Percentiles rank a stretch among this genome's conserved stretches.
These are phyloP conservation scores for Arabidopsis lyrata DNA, from an alignment of 441 rosid species.

Conservation along the genomic window DNA sequence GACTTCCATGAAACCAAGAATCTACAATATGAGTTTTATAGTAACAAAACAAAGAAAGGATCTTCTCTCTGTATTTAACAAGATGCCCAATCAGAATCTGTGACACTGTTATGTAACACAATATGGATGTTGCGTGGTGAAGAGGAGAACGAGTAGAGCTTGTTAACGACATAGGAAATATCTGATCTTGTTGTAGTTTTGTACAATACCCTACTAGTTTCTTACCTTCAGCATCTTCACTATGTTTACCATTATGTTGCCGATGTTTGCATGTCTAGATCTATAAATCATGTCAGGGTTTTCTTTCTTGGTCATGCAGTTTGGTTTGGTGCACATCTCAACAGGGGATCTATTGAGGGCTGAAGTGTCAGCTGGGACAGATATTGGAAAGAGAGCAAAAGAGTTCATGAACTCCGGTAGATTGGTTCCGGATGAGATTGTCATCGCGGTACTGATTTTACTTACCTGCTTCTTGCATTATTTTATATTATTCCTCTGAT, in stretches of 20 bases:
- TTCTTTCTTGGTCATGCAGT: slow-evolving; percentile 56
- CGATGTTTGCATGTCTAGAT: not conserved
- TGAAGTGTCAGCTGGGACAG: slow-evolving; percentile 81
- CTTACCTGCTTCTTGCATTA: slow-evolving; percentile 15
- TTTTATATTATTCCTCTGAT: slow-evolving; percentile 21
- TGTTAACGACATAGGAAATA: not conserved
- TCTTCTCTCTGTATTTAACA: not conserved
- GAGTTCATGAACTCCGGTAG: slow-evolving; percentile 81
- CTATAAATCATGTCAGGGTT: not conserved
- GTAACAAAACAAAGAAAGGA: not conserved
- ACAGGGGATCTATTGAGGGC: slow-evolving; percentile 91
- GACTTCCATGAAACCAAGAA: not conserved
- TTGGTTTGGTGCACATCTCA: slow-evolving; percentile 91
- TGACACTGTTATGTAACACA: not conserved
- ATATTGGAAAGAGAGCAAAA: slow-evolving; percentile 79
- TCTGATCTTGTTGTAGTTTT: not conserved
- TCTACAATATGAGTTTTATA: not conserved
- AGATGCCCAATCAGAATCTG: not conserved
- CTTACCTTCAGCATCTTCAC: not conserved
- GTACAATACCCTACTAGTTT: not conserved
- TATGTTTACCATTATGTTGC: not conserved
- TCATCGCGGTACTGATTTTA: slow-evolving; percentile 61
- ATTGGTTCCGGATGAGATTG: slow-evolving; percentile 91
- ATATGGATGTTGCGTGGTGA: not conserved
- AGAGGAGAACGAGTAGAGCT: not conserved